These are phyloP conservation scores for Naganishia randhawae DNA, from an alignment of 768 basidiomycete genomes.

Conservation along the genomic window DNA sequence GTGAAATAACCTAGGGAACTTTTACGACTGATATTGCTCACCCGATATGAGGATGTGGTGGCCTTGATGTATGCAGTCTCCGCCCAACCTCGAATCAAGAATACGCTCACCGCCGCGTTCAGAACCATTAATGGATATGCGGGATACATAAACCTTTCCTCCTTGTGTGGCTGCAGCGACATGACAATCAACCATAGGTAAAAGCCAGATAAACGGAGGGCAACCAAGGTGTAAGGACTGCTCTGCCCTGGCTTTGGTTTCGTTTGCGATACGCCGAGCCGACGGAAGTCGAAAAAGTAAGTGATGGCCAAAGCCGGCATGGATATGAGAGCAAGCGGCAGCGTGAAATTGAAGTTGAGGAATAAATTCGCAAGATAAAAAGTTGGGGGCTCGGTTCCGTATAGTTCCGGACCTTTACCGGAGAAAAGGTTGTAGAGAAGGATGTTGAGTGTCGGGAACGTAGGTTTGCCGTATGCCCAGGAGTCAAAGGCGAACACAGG, in stretches of 20 bases:
- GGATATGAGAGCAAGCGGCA: conserved; percentile 74
- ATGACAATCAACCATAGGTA: conserved; percentile 87
- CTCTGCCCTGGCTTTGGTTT: conserved; percentile 45
- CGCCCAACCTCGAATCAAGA: conserved; percentile 79
- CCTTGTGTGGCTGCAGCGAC: conserved; percentile 82
- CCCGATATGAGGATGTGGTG: conserved; percentile 81
- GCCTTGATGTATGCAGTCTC: conserved; percentile 69
- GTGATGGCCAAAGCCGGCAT: conserved; percentile 75
- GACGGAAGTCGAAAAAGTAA: conserved; percentile 67
- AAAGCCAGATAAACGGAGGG: conserved; percentile 74
- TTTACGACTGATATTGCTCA: conserved; percentile 52
- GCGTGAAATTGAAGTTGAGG: conserved; percentile 87
- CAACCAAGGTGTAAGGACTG: conserved; percentile 73
- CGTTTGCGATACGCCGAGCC: conserved; percentile 62
- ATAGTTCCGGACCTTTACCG: conserved; percentile 76
- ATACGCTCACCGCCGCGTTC: conserved; percentile 85
- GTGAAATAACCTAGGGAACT: not conserved
- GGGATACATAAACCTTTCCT: conserved; percentile 98
- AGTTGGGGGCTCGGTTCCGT: conserved; percentile 81
- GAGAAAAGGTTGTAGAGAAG: conserved; percentile 89
- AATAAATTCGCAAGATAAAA: conserved; percentile 85
- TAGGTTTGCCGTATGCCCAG: conserved; percentile 72
- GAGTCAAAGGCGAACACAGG: conserved; percentile 81
- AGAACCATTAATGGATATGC: conserved; percentile 86
- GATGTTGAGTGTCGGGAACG: conserved; percentile 88